Evolutionary conservation across 1,284 basidiomycete genomes (phyloP).

Genomic region (Neonothopanus nambi): DNA sequence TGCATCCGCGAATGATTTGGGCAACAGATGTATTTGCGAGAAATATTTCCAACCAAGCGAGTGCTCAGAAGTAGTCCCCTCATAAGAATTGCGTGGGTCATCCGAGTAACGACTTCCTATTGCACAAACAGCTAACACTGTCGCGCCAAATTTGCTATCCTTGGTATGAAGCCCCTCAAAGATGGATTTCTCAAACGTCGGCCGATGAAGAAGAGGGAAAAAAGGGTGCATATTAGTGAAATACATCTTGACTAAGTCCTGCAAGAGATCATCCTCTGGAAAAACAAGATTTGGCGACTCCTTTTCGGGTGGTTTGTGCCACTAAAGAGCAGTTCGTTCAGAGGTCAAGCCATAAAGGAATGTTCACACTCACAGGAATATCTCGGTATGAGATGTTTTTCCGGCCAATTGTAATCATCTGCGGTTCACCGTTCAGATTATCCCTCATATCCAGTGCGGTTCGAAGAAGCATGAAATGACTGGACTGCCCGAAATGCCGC

Average conservation of each 20-base stretch:
- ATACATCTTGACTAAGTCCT: conserved; percentile 14
- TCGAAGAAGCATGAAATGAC: conserved; percentile 5
- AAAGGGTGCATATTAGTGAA: conserved; percentile 5
- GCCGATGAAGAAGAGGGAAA: conserved; percentile 37
- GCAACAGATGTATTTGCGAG: conserved; percentile 55
- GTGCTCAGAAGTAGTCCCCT: conserved; percentile 38
- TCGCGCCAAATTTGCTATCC: conserved; percentile 55
- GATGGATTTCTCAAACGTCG: conserved; percentile 7
- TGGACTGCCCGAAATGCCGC: conserved; percentile 9
- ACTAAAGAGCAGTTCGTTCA: conserved; percentile 11
- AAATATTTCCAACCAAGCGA: conserved; percentile 79
- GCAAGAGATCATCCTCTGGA: conserved; percentile 20
- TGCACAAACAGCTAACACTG: conserved; percentile 66
- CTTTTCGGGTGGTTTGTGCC: conserved; percentile 17
- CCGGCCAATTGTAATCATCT: not conserved
- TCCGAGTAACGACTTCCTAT: conserved; percentile 60
- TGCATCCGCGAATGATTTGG: conserved; percentile 45
- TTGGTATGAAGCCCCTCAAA: conserved; percentile 42
- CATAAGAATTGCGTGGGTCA: conserved; percentile 53
- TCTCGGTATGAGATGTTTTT: conserved; percentile 13
- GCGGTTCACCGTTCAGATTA: conserved; percentile 2
- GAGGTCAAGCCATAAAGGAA: not conserved
- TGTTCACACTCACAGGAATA: conserved; percentile 9
- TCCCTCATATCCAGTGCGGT: conserved; percentile 8
- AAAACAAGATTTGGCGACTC: conserved; percentile 15